Percentiles rank a stretch among this genome's conserved stretches.
Conservation (phyloP, 2,329 filamentous ascomycete species). For the Elsinoe perseae region DNA sequence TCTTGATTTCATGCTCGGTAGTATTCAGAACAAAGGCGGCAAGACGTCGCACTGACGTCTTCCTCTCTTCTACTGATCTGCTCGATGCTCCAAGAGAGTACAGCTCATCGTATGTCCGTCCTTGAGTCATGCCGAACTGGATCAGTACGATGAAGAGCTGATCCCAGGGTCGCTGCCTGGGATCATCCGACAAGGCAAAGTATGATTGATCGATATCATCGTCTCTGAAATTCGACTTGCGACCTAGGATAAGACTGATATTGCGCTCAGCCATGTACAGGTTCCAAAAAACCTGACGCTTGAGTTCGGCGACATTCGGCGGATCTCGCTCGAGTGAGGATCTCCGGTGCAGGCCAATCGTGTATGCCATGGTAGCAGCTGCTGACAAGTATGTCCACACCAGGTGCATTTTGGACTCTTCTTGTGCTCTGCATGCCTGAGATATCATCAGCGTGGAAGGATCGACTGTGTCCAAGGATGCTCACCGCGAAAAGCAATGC, state of each 20-base stretch:
- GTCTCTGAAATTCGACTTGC: conserved; percentile 16
- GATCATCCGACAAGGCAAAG: conserved; percentile 8
- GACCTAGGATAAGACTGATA: conserved; percentile 14
- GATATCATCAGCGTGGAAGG: not conserved
- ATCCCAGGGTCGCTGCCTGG: conserved; percentile 16
- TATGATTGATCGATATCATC: conserved; percentile 17
- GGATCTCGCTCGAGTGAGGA: conserved; percentile 14
- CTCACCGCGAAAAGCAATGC: conserved; percentile 16
- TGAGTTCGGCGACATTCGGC: conserved; percentile 12
- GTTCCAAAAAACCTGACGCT: conserved; percentile 18
- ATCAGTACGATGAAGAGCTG: conserved; percentile 15
- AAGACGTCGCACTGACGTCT: conserved; percentile 4
- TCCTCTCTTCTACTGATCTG: conserved; percentile 3
- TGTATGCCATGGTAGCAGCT: conserved; percentile 17
- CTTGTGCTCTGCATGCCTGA: conserved; percentile 16
- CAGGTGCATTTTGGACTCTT: conserved; percentile 17
- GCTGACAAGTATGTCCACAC: conserved; percentile 17
- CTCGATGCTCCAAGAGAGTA: conserved; percentile 12
- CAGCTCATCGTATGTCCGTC: conserved; percentile 16
- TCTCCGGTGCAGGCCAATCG: conserved; percentile 16
- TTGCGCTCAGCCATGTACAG: conserved; percentile 17
- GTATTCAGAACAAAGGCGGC: not conserved
- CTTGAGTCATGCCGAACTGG: conserved; percentile 12
- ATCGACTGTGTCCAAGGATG: not conserved
- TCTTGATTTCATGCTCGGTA: conserved; percentile 10